phyloP scores from a whole-genome alignment of 2,329 filamentous ascomycete genomes.

The Neonectria ditissima region DNA sequence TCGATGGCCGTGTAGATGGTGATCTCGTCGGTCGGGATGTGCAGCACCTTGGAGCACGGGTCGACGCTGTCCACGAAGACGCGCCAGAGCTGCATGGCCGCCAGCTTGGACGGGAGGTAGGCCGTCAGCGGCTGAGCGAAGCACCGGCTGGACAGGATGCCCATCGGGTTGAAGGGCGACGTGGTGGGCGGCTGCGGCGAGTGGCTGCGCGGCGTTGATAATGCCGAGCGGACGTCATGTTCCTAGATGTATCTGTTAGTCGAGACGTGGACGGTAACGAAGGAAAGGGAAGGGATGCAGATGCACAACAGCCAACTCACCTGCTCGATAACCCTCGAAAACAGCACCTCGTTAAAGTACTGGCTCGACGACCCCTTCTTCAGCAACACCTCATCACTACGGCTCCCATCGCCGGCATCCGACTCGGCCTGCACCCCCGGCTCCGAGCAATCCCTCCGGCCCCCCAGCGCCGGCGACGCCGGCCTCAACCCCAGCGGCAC shows the following conservation, averaged over 20 bases:
- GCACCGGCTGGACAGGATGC: conserved; percentile 46
- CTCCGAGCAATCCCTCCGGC: background rate
- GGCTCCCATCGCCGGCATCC: conserved; percentile 5
- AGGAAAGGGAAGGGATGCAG: no score
- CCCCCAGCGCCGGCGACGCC: background rate
- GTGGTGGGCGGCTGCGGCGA: conserved; percentile 4
- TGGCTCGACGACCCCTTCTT: conserved; percentile 49
- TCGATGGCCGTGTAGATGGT: conserved; percentile 48
- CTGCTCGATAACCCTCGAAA: conserved; percentile 51
- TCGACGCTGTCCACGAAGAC: conserved; percentile 47
- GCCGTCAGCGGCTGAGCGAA: conserved; percentile 29
- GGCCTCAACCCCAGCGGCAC: background rate
- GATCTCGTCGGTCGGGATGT: conserved; percentile 49
- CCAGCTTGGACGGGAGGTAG: conserved; percentile 42
- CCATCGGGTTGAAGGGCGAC: conserved; percentile 49
- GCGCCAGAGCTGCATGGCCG: conserved; percentile 48
- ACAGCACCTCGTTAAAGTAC: conserved; percentile 53
- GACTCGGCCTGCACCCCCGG: background rate
- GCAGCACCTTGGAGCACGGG: conserved; percentile 44
- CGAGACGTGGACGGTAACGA: no score
- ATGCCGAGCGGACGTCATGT: conserved; percentile 40
- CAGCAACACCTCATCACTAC: conserved; percentile 45
- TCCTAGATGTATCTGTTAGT: conserved; percentile 33
- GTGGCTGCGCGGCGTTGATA: conserved; percentile 35
- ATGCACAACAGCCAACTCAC: no score